phyloP scores from a whole-genome alignment of 2,329 filamentous ascomycete genomes.

The Phialemonium atrogriseum region DNA sequence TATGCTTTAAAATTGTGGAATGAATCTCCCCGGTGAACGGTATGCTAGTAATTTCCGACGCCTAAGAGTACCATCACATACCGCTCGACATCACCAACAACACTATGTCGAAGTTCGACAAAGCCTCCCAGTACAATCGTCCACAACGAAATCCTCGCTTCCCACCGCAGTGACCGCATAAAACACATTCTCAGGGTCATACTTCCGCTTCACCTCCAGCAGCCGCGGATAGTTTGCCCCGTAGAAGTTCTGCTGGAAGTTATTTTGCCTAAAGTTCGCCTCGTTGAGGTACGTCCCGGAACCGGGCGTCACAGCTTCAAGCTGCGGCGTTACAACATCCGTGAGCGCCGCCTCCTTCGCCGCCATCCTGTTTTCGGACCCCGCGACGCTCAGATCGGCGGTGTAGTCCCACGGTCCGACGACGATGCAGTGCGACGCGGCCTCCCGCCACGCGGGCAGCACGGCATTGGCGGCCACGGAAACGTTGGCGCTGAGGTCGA shows the following conservation, averaged over 20 bases:
- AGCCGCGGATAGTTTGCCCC: constrained; percentile 25
- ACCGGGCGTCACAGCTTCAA: constrained; percentile 16
- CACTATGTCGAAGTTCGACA: too few relatives aligned
- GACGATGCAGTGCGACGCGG: constrained; percentile 3
- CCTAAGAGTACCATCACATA: too few relatives aligned
- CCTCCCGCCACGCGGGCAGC: constrained; percentile 7
- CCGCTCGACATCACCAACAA: too few relatives aligned
- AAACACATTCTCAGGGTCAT: constrained; percentile 28
- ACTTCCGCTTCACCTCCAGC: constrained; percentile 28
- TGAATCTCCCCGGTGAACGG: too few relatives aligned
- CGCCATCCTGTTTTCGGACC: constrained; percentile 1
- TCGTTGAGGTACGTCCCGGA: constrained; percentile 30
- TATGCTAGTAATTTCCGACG: too few relatives aligned
- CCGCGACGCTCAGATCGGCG: too few relatives aligned
- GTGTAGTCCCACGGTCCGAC: neutral
- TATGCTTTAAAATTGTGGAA: too few relatives aligned
- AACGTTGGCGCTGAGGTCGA: neutral
- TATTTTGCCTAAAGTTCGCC: constrained; percentile 25
- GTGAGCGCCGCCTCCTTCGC: constrained; percentile 3
- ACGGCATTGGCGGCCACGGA: constrained; percentile 4
- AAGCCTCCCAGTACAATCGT: too few relatives aligned
- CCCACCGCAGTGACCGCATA: constrained; percentile 32
- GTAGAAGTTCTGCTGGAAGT: constrained; percentile 26
- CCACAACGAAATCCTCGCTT: too few relatives aligned
- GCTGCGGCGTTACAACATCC: neutral